Base-by-base conservation (phyloP, 805 yeast genomes). In the Yarrowia alimentaria region DNA sequence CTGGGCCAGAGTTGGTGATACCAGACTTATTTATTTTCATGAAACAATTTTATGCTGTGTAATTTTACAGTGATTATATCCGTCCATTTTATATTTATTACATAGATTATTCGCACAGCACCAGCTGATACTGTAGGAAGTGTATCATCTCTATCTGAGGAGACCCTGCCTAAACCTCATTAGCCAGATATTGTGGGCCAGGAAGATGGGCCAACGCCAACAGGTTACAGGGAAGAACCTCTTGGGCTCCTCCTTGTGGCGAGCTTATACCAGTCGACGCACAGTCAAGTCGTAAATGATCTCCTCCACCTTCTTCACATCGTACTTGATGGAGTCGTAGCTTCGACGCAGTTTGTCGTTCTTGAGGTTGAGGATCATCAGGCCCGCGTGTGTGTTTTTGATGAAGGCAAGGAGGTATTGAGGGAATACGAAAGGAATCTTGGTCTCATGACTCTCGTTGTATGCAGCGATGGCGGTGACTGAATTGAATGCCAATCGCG, bases 301-400 rank as follows among this genome's bases (percentile, higher is more conserved):
- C 33, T 61, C 66, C 33, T 64, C 68, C 13, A 62, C 59, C 51
- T 62, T 62, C 53, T 63, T 63, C 8, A 62, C 61, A 34, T 63
- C 66, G 42, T 64, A 64, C 45, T 64, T 64, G 26, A 64, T 50
- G 16, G 60, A 32, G 43, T 64, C 68, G 14, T 54, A 54, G 7
- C 64, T 54, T 17, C 65, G 34, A n/a, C 68, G 53, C 51, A 64
- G 53, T 24, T 56, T 47, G 52, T 64, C 68, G 29, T 64, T 64
- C 49, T 63, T 64, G 43, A 64, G 49, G 33, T 64, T 62, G 30
- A 64, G 53, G 34, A 54, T 42, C 56, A 55, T 47, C 29, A 64
- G 60, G 0, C 58, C 61, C 3, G 60, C 54, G 31, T 64, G 67
- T 6, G 62, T 45, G 18, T 59, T 55, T 48, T 61, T 60, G 28